A percentile compares a stretch with the other conserved stretches of the same genome.
phyloP scores from a whole-genome alignment of 345 rosid species.

The Pistacia vera region DNA sequence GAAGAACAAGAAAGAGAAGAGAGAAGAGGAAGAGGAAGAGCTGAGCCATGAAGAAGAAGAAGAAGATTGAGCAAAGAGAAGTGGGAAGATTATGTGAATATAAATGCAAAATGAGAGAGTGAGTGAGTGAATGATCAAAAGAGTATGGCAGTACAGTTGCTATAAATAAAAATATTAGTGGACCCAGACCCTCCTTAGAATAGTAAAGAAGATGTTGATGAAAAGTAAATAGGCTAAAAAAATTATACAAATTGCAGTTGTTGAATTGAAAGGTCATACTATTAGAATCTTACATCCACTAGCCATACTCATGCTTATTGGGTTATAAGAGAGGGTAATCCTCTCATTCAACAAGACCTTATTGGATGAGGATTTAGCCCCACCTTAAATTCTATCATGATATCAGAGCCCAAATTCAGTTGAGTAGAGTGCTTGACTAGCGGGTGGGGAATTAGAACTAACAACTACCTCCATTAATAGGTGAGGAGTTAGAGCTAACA shows the following conservation, averaged over 20 bases:
- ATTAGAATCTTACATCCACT: no score
- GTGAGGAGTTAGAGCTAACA: no score
- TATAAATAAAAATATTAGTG: slow-evolving; percentile 32
- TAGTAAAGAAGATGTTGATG: slow-evolving; percentile 18
- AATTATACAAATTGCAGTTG: not conserved
- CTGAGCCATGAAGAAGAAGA: slow-evolving; percentile 26
- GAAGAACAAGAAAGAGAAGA: slow-evolving; percentile 39
- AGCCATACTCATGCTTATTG: no score
- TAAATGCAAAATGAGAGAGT: slow-evolving; percentile 37
- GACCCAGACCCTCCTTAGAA: slow-evolving; percentile 24
- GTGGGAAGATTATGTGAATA: slow-evolving; percentile 32
- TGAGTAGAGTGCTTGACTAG: no score
- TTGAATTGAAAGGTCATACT: no score
- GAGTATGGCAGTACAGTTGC: slow-evolving; percentile 29
- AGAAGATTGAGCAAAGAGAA: slow-evolving; percentile 18
- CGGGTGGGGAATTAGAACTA: no score
- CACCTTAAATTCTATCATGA: no score
- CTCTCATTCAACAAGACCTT: no score
- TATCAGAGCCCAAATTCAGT: no score
- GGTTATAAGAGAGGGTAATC: no score
- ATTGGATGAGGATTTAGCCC: no score
- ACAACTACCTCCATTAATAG: no score
- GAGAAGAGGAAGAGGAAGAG: slow-evolving; percentile 28
- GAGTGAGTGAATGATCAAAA: slow-evolving; percentile 23
- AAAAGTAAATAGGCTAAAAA: not conserved